These are phyloP conservation scores for Oryza glaberrima DNA, from an alignment of 176 grass and related monocot genomes.

Conservation along the genomic window DNA sequence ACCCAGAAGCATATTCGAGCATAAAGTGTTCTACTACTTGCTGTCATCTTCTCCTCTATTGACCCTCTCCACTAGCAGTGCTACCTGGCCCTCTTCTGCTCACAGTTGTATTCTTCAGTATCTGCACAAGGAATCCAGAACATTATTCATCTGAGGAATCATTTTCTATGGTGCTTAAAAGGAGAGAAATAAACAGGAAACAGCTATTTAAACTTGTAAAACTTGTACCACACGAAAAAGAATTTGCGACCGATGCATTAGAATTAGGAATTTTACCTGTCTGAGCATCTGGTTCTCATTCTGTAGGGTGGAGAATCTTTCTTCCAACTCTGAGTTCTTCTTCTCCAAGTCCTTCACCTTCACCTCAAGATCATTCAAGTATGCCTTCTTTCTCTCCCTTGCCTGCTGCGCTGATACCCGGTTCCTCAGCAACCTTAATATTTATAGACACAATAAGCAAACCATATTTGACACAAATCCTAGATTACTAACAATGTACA, in stretches of 20 bases:
- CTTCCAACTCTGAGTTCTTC: conserved; percentile 78
- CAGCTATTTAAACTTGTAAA: not conserved
- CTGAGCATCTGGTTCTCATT: conserved; percentile 95
- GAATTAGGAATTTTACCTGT: conserved; percentile 47
- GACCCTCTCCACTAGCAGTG: conserved; percentile 67
- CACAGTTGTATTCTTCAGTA: conserved; percentile 93
- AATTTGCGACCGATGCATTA: not conserved
- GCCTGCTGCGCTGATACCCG: conserved; percentile 85
- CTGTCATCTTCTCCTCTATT: conserved; percentile 45
- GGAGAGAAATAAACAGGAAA: not conserved
- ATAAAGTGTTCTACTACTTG: conserved; percentile 26
- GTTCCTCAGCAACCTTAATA: conserved; percentile 78
- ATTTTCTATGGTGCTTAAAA: not conserved
- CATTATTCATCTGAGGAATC: conserved; percentile 7
- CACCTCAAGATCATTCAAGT: conserved; percentile 74
- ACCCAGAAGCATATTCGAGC: not conserved
- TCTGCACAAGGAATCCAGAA: conserved; percentile 55
- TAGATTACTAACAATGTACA: not conserved
- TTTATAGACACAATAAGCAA: conserved; percentile 33
- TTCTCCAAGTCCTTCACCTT: conserved; percentile 75
- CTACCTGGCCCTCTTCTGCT: conserved; percentile 83
- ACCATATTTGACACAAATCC: not conserved
- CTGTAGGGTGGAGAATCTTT: conserved; percentile 74
- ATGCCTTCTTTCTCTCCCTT: conserved; percentile 90
- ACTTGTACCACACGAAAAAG: not conserved